Base-by-base conservation (phyloP, 2,329 filamentous ascomycete species). In the Paecilomyces variotii region DNA sequence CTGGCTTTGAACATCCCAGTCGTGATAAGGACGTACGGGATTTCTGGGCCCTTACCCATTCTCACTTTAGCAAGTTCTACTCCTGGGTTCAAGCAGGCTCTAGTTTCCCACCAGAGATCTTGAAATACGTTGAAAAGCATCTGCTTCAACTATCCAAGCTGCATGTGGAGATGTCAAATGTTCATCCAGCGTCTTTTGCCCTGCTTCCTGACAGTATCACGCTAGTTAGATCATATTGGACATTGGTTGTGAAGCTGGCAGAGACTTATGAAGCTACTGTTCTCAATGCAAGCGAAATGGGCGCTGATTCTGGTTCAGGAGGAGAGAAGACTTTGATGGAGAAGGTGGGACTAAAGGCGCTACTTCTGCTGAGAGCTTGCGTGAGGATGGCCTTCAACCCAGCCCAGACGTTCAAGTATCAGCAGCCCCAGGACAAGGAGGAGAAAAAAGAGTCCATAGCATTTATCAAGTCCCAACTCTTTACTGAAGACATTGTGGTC, bases 141-240 rank as follows among this genome's bases (percentile, higher is more conserved):
- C 79, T 96, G 1, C 76, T 97, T 50, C 92, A 97, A 69, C 87
- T 97, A 55, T 87, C 92, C 2, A 99, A 97, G 74, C 79, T 99
- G 2, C 94, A 97, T 70, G 81, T 95, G 45, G 87, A 91, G 58
- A 93, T 97, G 87, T 86, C 90, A 1, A 84, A 85, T 55, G 77
- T 80, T 4, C 91, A 96, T 70, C 86, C 92, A 1, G 87, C 89
- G 2, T 89, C 91, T 57, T 97, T 97, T 72, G 86, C 87, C 0
- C 80, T 90, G 11, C 81, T 99, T 5, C 90, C 91, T 1, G 87
- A 90, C 67, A 91, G 90, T 1, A 77, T 96, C 14, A 80, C 86
- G 14, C 83, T 97, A 26, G 86, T 90, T 1, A 85, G 84, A 64
- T 87, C 88, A 14, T 97, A 97, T 73, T 97, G 94, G 93, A 83